Base-by-base conservation (phyloP, 169 alveolate species). In the Cryptosporidium bovis region DNA sequence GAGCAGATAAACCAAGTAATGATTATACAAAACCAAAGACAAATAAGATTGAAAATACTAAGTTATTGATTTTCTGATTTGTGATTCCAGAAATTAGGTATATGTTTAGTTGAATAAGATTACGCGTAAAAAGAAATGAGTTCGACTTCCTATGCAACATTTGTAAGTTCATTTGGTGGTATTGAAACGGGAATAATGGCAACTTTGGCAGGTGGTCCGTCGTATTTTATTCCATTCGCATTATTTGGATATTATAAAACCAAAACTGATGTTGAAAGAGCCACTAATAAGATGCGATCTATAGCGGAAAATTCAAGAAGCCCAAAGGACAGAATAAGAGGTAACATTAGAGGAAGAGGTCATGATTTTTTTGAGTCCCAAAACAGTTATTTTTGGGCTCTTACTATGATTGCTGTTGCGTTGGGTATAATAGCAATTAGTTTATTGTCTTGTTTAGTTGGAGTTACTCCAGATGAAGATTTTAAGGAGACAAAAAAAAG, bases 111-210 rank as follows among this genome's bases (percentile, higher is more conserved):
- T n/a, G 29, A 53, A 48, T 48, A 48, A 53, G 20, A 13, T 53
- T 53, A n/a, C 64, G 29, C 64, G 10, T 8, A 8, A 40, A 53
- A 53, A n/a, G 33, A n/a, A 1, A 53, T 53, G 64, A 62, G 46
- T 62, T 20, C 67, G 18, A 7, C 77, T 12, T 15, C 87, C 24
- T 77, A 77, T 77, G 13, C 71, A 44, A 40, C 58, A 12, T 20
- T 77, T 77, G 55, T 62, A 24, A 77, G 87, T 60, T 44, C 87
- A 40, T 29, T 77, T 77, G 87, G 87, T 24, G 87, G 77, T 10
- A 3, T 77, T 34, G 87, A 77, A 40, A 60, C 87, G 10, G 87
- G 87, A 4, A 46, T 77, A n/a, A 34, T 77, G 87, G 87, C 65
- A 62, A 44, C 87, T 60, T 50, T 77, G 33, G 69, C 87, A 58